Evolutionary conservation across 495 filamentous ascomycete species (phyloP), one percentile per base, ranked within the genome.

Genomic region (Neurospora africana): DNA sequence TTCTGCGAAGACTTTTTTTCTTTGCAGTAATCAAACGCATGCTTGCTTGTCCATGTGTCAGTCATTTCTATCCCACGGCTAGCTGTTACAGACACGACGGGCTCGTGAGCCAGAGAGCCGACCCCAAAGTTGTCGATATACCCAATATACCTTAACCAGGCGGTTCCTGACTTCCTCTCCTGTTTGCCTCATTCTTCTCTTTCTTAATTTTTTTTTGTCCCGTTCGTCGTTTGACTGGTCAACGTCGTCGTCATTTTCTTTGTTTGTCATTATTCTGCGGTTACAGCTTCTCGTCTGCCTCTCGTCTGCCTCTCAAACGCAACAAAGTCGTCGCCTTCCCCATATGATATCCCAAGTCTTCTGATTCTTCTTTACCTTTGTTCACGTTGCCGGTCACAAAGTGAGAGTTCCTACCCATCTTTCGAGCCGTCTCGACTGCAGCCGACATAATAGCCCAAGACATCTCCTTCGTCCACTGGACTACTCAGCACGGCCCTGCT

Each of bases 151-250:
- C 36, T 58, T 27, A n/a, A 44, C 35, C 39, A 43, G n/a, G 69
- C 27, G 39, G 39, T 41, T 70, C 41, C 69, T 33, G 39, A 33
- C 69, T 70, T 35, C 53, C 27, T 65, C 53, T 65, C 27, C 53
- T 15, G 27, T 58, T 67, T 71, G 41, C 53, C 23, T 71, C 67
- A 61, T 33, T 68, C 43, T 43, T 21, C 70, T 68, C 70, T 69
- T 71, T 70, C 71, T 71, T 19, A 70, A 69, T 69, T 44, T 47
- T 69, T 44, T 47, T 68, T 70, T 37, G 76, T 27, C 39, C 38
- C 35, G 27, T 69, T 72, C 65, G 69, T 71, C 41, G 67, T 70
- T 68, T 40, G 68, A 70, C 41, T 30, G 38, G 39, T 70, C 35
- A 41, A 69, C 65, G 38, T 41, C 68, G 37, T 39, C 37, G 53